phyloP scores from a whole-genome alignment of 1,284 basidiomycete species.

The Trametes pubescens region DNA sequence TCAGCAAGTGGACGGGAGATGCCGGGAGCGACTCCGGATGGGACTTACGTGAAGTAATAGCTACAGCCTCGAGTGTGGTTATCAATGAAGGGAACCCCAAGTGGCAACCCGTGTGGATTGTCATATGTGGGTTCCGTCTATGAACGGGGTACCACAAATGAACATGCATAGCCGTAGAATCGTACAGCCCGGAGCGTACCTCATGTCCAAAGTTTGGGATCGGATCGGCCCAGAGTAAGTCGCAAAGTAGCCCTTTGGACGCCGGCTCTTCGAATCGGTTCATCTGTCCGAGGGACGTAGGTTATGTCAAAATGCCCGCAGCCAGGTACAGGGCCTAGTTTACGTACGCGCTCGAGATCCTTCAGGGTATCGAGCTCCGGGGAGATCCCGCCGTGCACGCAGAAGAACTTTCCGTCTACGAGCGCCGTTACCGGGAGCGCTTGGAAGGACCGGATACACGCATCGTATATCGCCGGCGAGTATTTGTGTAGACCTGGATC shows the following conservation, averaged over 20 bases:
- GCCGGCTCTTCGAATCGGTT: slow-evolving; percentile 96
- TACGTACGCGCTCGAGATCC: slow-evolving; percentile 78
- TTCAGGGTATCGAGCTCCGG: slow-evolving; percentile 87
- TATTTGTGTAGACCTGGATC: slow-evolving; percentile 92
- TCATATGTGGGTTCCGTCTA: slow-evolving; percentile 50
- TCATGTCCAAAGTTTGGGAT: slow-evolving; percentile 66
- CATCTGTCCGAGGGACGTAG: slow-evolving; percentile 55
- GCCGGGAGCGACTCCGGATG: background rate
- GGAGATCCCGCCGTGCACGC: slow-evolving; percentile 96
- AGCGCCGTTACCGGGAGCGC: slow-evolving; percentile 92
- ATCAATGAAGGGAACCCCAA: slow-evolving; percentile 76
- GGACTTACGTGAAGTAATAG: slow-evolving; percentile 90
- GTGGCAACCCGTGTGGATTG: slow-evolving; percentile 45
- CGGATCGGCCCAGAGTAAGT: slow-evolving; percentile 92
- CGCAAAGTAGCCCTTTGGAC: slow-evolving; percentile 92
- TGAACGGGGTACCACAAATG: background rate
- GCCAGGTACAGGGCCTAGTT: slow-evolving; percentile 1
- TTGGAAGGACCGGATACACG: slow-evolving; percentile 92
- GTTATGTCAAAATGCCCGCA: background rate
- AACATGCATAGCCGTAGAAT: background rate
- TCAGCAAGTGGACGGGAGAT: background rate
- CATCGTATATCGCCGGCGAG: slow-evolving; percentile 86
- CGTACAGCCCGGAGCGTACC: slow-evolving; percentile 22
- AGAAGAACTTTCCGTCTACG: slow-evolving; percentile 97
- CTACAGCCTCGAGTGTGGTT: slow-evolving; percentile 95